Base-by-base conservation (phyloP, 257 asterid genomes). In the Paulownia fortunei region DNA sequence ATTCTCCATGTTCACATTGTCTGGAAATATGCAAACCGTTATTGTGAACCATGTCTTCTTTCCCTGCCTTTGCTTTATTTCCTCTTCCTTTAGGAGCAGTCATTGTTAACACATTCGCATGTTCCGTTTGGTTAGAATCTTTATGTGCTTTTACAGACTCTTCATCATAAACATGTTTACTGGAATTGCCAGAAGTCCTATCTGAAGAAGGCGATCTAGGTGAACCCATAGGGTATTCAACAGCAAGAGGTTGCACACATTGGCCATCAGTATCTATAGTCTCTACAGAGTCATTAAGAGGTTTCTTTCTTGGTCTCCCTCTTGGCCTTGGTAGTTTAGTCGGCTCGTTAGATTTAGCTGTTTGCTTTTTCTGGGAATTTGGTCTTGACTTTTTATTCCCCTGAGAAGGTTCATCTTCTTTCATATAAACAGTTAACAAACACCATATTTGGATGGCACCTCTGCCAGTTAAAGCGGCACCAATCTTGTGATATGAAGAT, bases 391-490 rank as follows among this genome's bases (percentile, higher is more conserved):
- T 89, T 87, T 81, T 86, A 42, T 54, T 73, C 81, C 37, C 79
- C 72, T 81, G 82, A 64, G 86, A 62, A 64, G 77, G 82, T 37
- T 24, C 60, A 42, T 82, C 85, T 68, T 73, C 84, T 62, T 82
- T 77, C 62, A 16, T 72, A 71, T 64, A 67, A 44, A 52, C 66
- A 79, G 91, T 82, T 78, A 88, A 78, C 44, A 96, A 76, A 85
- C 98, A 88, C 99, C 99, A 96, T 79, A 96, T 90, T 87, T 93
- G 98, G 83, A 96, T 69, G 73, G 82, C 86, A 69, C 99, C 99
- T 81, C 97, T 86, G 76, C 99, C 99, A n/a, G 82, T 83, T 76
- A 92, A 85, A 37, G 92, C 85, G 77, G 87, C 94, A 65, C 96
- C 99, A 65, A 92, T 80, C 86, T 86, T 92, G 89, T 92, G 97